These are phyloP conservation scores for Drosera capensis DNA, from an alignment of 148 eudicot species.

Conservation along the genomic window DNA sequence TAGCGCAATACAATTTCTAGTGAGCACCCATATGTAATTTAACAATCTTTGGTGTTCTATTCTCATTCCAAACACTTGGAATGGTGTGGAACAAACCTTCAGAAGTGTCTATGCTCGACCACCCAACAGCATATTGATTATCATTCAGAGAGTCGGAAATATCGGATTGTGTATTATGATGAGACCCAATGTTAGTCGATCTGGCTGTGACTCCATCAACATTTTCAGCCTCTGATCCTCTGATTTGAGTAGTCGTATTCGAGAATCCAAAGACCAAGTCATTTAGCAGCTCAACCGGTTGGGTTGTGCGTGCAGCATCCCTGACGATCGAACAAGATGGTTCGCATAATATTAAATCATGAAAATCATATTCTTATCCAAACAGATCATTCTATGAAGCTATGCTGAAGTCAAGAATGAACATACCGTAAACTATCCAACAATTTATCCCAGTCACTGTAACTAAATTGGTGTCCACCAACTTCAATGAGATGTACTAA, in stretches of 20 bases:
- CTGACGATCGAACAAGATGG: conserved; percentile 24
- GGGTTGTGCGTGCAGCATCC: conserved; percentile 94
- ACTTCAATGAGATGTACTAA: conserved; percentile 95
- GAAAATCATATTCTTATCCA: no score
- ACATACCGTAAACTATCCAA: conserved; percentile 83
- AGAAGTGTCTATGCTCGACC: conserved; percentile 27
- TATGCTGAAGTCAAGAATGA: no score
- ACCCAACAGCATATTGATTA: conserved; percentile 15
- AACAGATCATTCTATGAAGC: no score
- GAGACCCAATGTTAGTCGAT: conserved; percentile 15
- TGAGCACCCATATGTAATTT: no score
- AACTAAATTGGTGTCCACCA: conserved; percentile 98
- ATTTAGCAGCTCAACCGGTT: conserved; percentile 91
- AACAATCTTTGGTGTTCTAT: no score
- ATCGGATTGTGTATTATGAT: conserved; percentile 17
- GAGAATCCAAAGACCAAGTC: conserved; percentile 54
- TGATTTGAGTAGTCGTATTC: conserved; percentile 29
- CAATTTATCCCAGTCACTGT: conserved; percentile 91
- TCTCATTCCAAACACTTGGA: not conserved
- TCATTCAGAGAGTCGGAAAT: conserved; percentile 12
- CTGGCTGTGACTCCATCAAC: conserved; percentile 15
- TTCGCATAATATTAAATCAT: no score
- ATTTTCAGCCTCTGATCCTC: conserved; percentile 24
- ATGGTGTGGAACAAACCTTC: conserved; percentile 36
- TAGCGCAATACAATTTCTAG: no score